Base-by-base conservation (phyloP, 2,329 filamentous ascomycete species). In the Pyricularia sp. region DNA sequence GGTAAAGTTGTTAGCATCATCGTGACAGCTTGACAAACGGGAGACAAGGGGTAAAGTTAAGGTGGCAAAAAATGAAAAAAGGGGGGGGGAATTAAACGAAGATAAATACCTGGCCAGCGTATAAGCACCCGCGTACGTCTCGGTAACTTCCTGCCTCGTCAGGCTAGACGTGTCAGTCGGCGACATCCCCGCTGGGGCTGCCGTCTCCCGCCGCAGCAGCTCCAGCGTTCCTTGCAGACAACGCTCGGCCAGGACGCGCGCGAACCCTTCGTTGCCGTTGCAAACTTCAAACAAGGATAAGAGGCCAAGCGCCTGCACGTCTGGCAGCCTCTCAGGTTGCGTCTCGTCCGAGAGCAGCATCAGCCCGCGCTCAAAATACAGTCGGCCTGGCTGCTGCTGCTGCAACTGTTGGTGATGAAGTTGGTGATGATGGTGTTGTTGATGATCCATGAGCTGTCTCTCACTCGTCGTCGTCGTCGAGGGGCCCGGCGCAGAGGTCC, bases 291-390 rank as follows among this genome's bases (percentile, higher is more conserved):
- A 22, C 3, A 62, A 13, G 1, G 61, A 40, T 1, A 62, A 12
- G 4, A 62, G 35, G 1, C 61, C 61, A 13, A 62, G 61, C 12
- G 61, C 61, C 61, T 62, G 61, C 33, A 62, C 22, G 61, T 62
- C 61, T 1, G 65, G 60, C 57, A 64, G 62, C 24, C 22, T 26
- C 12, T 8, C 22, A 22, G 53, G 22, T 9, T 26, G n/a, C 26
- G 55, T 62, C 33, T 57, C 33, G 28, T 64, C 62, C 10, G 35
- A 19, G 26, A 64, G 60, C 5, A 66, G 60, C 24, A 57, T 40
- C 22, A 57, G 22, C 2, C 65, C 62, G 19, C 53, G 62, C 2
- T 62, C 31, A 62, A 62, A 60, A 24, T 64, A 63, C 65, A 10
- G 44, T 26, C 26, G 26, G 24, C 22, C 33, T 1, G 22, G 22